Base-by-base conservation (phyloP, 2,329 filamentous ascomycete genomes). In the Talaromyces sp. region DNA sequence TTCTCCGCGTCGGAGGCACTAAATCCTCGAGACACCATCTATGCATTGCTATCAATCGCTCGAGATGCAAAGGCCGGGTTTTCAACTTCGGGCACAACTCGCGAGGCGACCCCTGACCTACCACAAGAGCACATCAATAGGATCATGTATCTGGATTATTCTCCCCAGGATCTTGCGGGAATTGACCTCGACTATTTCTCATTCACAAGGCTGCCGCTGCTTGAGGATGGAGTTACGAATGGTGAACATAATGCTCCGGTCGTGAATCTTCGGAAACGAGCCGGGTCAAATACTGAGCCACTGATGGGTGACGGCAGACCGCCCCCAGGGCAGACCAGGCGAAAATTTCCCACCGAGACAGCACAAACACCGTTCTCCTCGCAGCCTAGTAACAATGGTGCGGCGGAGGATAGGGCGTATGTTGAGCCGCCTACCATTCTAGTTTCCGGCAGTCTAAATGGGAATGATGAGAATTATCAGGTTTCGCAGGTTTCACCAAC, bases 41-140 rank as follows among this genome's bases (percentile, higher is more conserved):
- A 67, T 59, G 66, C 66, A 2, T 48, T 67, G 23, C 42, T 67
- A n/a, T 58, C 60, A n/a, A 40, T 67, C 25, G 61, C 66, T n/a
- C 52, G 52, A 1, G 66, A 67, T 44, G 61, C 62, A 14, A 40
- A 12, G 21, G 42, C 44, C 4, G 58, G 58, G 6, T 60, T 52
- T 60, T 25, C 58, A 25, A 35, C 25, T n/a, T 31, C 46, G 4
- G 48, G 25, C 7, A 52, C 28, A 52, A 52, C 48, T 18, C 25
- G 48, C 18, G 48, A 52, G 11, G 48, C 25, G 1, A 33, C 25
- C 25, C 48, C 48, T 31, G 48, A 52, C 25, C 12, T 31, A 31
- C 46, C 25, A 9, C 23, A 28, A 31, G 46, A 50, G 25, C 14
- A 50, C 31, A 50, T 31, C 25, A 31, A 8, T 16, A 46, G 7